Evolutionary conservation across 352 stramenopile genomes (phyloP), one percentile per base, ranked within the genome.

Genomic region (Globisporangium orthogonon): DNA sequence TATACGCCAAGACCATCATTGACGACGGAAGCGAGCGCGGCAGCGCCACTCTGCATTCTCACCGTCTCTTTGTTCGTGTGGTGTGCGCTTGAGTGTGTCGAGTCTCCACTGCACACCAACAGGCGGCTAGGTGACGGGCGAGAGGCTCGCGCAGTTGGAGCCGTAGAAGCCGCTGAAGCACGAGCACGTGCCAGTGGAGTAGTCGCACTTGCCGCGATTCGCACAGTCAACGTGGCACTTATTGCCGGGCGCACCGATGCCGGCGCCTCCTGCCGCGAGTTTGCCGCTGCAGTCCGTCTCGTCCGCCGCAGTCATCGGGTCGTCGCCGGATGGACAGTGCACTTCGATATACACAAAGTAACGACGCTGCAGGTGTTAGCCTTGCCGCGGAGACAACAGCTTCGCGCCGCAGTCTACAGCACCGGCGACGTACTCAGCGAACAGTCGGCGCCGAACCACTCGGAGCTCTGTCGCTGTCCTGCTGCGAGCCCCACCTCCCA

Each of bases 371-470:
- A 45, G 50, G 17, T 30, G 43, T 57, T 13, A 66, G 30, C 23
- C 28, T 41, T 35, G 13, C 17, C 18, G 31, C n/a, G 23, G 23
- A 18, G 35, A 41, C 1, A 18, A n/a, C 17, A 50, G 30, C 29
- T 18, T 48, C 35, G 2, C 33, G 2, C 7, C 4, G 30, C 60
- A 7, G 13, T 13, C 11, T 11, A 4, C 10, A 1, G 7, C 15
- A 43, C 28, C 7, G 11, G 5, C n/a, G 23, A 33, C 70, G 44
- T 73, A 90, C 83, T 66, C 52, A 71, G 59, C 11, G 86, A 95
- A 63, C 90, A 97, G 52, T 95, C 87, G 17, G 79, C 62, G 7
- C 89, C 89, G 58, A 97, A 97, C 76, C 83, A 97, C 65, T 97
- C 65, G 3, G 85, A 68, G 37, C 83, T 71, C 60, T 98, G 91